Conservation (phyloP, 306 rosid genomes). For the Glycyrrhiza uralensis region DNA sequence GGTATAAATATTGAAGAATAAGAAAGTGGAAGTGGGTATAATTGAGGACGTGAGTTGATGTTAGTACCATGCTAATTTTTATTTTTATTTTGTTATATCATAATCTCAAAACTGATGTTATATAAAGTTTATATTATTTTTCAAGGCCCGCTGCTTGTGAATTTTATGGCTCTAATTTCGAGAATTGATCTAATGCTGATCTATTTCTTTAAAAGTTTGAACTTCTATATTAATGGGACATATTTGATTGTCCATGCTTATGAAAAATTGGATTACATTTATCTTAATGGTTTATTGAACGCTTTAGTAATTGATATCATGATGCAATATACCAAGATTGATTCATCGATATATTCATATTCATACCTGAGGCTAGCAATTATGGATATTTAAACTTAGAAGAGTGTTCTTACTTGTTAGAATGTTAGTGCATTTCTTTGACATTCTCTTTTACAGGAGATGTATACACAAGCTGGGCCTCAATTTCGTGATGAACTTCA, state of each 20-base stretch:
- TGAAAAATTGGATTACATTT: not conserved
- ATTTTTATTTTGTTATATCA: not conserved
- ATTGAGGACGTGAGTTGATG: not conserved
- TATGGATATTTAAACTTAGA: not conserved
- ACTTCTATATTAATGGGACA: not conserved
- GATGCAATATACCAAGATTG: constrained; percentile 1
- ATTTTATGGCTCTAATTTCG: constrained; percentile 14
- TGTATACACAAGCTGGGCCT: constrained; percentile 94
- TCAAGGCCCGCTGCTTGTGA: not conserved
- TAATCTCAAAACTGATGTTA: not conserved
- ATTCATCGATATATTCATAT: constrained; percentile 14
- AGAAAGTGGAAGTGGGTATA: constrained; percentile 8
- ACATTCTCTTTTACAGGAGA: constrained; percentile 60
- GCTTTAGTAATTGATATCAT: constrained; percentile 15
- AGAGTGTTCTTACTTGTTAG: constrained; percentile 1
- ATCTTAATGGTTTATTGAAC: constrained; percentile 3
- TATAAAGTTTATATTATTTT: not conserved
- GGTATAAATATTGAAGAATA: not conserved
- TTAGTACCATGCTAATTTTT: not conserved
- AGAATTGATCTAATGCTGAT: constrained; percentile 9
- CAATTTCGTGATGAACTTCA: constrained; percentile 98
- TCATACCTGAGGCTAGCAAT: constrained; percentile 3
- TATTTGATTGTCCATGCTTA: not conserved
- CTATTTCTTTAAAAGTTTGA: not conserved
- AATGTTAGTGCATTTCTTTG: constrained; percentile 3